A percentile compares a stretch with the other conserved stretches of the same genome.
Evolutionary conservation across 345 rosid genomes (phyloP).

Genomic region (Xanthoceras sorbifolium): DNA sequence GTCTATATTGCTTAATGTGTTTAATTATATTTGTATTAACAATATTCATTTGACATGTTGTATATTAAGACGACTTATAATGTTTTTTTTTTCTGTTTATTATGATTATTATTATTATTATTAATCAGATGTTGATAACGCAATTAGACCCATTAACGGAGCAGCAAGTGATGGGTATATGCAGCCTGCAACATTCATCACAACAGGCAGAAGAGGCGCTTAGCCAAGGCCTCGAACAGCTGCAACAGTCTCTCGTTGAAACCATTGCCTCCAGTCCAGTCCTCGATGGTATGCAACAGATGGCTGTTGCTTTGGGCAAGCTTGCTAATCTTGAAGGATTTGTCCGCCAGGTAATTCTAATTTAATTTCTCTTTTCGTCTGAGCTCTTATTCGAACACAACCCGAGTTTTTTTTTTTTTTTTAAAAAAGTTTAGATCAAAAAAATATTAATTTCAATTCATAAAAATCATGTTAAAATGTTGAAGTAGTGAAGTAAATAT

Average conservation of each 20-base stretch:
- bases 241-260: constrained; percentile 87
- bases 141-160: constrained; percentile 90
- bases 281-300: constrained; percentile 87
- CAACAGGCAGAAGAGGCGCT: constrained; percentile 98
- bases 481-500: too few relatives aligned
- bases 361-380: too few relatives aligned
- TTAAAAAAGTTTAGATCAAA: too few relatives aligned
- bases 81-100: neutral
- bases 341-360: constrained; percentile 88
- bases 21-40: too few relatives aligned
- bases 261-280: constrained; percentile 61
- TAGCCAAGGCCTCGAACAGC: constrained; percentile 85
- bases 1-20: too few relatives aligned
- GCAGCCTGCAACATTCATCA: constrained; percentile 87
- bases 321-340: constrained; percentile 92
- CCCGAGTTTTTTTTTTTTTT: too few relatives aligned
- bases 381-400: too few relatives aligned
- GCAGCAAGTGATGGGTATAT: constrained; percentile 91
- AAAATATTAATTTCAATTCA: too few relatives aligned
- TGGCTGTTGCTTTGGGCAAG: constrained; percentile 89
- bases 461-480: too few relatives aligned
- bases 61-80: too few relatives aligned
- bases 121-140: constrained; percentile 66
- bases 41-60: too few relatives aligned
- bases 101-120: too few relatives aligned